Percentiles rank a stretch among this genome's conserved stretches.
phyloP scores from a whole-genome alignment of 495 filamentous ascomycete genomes.

The Amniculicola lignicola region DNA sequence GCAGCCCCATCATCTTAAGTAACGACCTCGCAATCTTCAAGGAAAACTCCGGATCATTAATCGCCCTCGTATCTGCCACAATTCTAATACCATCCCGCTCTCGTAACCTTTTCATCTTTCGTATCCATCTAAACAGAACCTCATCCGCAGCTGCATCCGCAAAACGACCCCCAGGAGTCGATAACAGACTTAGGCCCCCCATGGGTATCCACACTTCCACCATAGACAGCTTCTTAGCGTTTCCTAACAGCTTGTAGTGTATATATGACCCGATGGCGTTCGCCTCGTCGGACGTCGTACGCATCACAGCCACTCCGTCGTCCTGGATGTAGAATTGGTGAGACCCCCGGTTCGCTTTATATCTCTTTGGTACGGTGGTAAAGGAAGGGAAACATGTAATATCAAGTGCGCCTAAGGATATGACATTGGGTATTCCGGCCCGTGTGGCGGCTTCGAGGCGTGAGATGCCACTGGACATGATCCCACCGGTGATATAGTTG shows the following conservation, averaged over 20 bases:
- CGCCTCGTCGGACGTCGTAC: conserved; percentile 56
- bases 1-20: too few relatives aligned
- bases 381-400: conserved; percentile 66
- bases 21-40: conserved; percentile 45
- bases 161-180: conserved; percentile 42
- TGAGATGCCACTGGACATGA: conserved; percentile 53
- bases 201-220: conserved; percentile 57
- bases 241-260: conserved; percentile 48
- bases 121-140: conserved; percentile 37
- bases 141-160: conserved; percentile 48
- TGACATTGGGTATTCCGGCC: conserved; percentile 57
- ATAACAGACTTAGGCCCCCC: conserved; percentile 47
- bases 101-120: conserved; percentile 33
- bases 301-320: conserved; percentile 60
- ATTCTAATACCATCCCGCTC: conserved; percentile 43
- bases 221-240: conserved; percentile 35
- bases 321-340: conserved; percentile 64
- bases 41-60: conserved; percentile 52
- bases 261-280: conserved; percentile 52
- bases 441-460: conserved; percentile 55
- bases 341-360: conserved; percentile 43
- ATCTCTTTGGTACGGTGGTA: conserved; percentile 53
- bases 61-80: conserved; percentile 38
- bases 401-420: conserved; percentile 63
- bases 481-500: conserved; percentile 60